A percentile compares a stretch with the other conserved stretches of the same genome.
These are phyloP conservation scores for Aphanomyces stellatus DNA, from an alignment of 352 stramenopile genomes.

Conservation along the genomic window DNA sequence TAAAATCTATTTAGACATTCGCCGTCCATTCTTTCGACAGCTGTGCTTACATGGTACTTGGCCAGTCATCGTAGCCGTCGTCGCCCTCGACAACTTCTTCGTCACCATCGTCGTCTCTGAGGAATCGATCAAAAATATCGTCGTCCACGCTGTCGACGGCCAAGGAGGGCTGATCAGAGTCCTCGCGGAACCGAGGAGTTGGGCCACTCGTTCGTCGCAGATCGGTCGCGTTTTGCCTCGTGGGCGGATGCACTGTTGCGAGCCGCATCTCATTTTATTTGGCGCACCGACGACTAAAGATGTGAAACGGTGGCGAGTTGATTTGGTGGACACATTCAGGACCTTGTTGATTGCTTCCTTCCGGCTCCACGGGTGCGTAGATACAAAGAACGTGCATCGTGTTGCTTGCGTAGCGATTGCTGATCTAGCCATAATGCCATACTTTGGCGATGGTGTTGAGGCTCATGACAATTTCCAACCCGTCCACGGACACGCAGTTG, in stretches of 20 bases:
- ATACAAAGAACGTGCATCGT: neutral
- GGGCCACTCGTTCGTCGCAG: too few relatives aligned
- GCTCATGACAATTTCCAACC: slow-evolving; percentile 23
- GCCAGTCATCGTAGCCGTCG: too few relatives aligned
- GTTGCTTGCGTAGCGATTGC: slow-evolving; percentile 1
- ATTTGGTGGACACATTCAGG: neutral
- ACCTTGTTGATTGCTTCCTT: too few relatives aligned
- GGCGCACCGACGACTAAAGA: neutral
- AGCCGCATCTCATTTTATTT: neutral
- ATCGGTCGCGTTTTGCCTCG: too few relatives aligned
- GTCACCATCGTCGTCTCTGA: neutral
- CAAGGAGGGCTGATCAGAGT: too few relatives aligned
- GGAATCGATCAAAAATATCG: neutral
- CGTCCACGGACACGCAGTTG: slow-evolving; percentile 30
- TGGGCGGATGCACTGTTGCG: too few relatives aligned
- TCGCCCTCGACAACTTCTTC: too few relatives aligned
- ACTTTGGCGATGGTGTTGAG: slow-evolving; percentile 85
- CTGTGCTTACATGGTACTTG: too few relatives aligned
- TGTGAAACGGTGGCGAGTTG: neutral
- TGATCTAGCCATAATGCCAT: slow-evolving; percentile 74
- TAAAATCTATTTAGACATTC: too few relatives aligned
- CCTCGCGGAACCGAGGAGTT: too few relatives aligned
- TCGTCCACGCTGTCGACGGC: too few relatives aligned
- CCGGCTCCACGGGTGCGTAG: neutral
- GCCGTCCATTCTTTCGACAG: too few relatives aligned